Base-by-base conservation (phyloP, 2,329 filamentous ascomycete genomes). In the Penicillium sp. region DNA sequence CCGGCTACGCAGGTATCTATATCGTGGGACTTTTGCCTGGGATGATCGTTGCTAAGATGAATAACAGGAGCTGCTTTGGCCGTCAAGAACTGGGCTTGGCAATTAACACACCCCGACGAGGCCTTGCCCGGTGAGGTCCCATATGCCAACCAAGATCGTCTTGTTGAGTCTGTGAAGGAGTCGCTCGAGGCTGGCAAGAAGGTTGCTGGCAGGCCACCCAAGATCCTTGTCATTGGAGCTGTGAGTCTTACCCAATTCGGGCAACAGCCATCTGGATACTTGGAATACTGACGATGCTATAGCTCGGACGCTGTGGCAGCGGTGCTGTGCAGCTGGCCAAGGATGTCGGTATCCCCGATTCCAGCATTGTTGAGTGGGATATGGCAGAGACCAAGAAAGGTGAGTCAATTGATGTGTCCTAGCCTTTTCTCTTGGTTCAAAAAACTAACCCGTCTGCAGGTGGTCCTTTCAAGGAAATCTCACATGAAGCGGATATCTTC, bases 311-410 rank as follows among this genome's bases (percentile, higher is more conserved):
- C 58, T 96, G 91, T 66, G 90, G 91, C 48, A 82, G 80, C 38
- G 92, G 92, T 54, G 91, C 91, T 16, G 84, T 92, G 31, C 87
- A 95, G 61, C 77, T 92, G 51, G 88, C 87, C 69, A 75, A 82
- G 60, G 83, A 85, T 71, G 85, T 84, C 12, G 91, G 90, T 49
- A 78, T 92, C 41, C 77, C 83, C 12, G 79, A 82, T 18, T 77
- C 82, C 59, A 80, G 86, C 62, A 86, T 95, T 62, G 70, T 83
- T 52, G 76, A 82, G 70, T 86, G 83, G 83, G 90, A 95, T 75
- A 80, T 95, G 67, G 80, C 80, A 28, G 89, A 95, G 79, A 95
- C 89, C 33, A 77, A 78, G 50, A 80, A 80, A 69, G 82, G 84
- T 60, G 50, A 36, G 58, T 56, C 31, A 25, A 18, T 27, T 18